Evolutionary conservation across 768 basidiomycete genomes (phyloP).

Genomic region (Pisolithus microcarpus): DNA sequence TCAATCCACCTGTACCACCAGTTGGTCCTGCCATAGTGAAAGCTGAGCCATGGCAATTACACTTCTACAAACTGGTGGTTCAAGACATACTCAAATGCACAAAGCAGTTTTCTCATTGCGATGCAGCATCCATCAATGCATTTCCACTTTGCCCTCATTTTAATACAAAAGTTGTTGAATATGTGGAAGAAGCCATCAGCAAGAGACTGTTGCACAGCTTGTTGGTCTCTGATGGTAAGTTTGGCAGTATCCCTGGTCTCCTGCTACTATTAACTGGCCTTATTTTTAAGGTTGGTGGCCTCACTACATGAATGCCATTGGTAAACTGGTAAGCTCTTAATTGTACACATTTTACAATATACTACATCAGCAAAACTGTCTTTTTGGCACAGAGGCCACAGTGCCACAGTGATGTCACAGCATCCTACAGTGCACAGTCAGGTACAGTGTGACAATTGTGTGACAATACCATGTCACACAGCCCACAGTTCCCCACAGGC

Average conservation of each 20-base stretch:
- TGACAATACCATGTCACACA: too few relatives aligned
- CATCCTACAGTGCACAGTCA: too few relatives aligned
- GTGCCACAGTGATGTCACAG: too few relatives aligned
- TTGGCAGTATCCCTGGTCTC: not conserved
- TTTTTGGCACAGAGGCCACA: too few relatives aligned
- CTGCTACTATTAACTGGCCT: not conserved
- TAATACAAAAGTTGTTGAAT: not conserved
- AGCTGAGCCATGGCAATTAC: conserved; percentile 4
- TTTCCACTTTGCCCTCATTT: not conserved
- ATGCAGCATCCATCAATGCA: not conserved
- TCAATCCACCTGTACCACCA: not conserved
- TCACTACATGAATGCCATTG: too few relatives aligned
- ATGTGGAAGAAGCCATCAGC: not conserved
- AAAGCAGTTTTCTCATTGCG: conserved; percentile 2
- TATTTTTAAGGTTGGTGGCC: conserved; percentile 5
- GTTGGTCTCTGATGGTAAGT: not conserved
- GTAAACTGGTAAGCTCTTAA: too few relatives aligned
- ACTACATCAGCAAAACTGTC: too few relatives aligned
- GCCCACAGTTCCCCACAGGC: too few relatives aligned
- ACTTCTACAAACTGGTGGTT: not conserved
- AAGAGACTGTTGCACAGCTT: not conserved
- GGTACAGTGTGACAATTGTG: too few relatives aligned
- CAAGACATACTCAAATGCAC: not conserved
- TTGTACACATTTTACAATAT: too few relatives aligned
- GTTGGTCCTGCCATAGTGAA: too few relatives aligned